Evolutionary conservation across 257 asterid genomes (phyloP).

Genomic region (Gentiana dahurica): DNA sequence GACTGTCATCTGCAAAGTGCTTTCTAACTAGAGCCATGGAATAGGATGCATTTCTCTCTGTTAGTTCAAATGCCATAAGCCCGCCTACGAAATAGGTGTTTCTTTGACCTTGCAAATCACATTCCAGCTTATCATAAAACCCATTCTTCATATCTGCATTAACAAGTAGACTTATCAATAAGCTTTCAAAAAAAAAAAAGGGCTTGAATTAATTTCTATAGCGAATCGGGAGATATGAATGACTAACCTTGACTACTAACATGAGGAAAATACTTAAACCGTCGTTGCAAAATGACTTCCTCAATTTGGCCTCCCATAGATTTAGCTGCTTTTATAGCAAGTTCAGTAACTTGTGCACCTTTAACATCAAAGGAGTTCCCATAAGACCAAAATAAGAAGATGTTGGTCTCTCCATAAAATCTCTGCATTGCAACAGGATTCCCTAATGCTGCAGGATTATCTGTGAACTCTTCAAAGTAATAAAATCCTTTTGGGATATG

Average conservation of each 20-base stretch:
- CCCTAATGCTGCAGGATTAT: constrained; percentile 51
- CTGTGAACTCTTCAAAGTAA: constrained; percentile 34
- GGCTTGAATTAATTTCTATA: too few species aligned
- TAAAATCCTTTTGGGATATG: constrained; percentile 41
- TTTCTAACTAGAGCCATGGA: constrained; percentile 46
- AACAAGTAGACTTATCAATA: neutral
- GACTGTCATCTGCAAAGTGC: constrained; percentile 40
- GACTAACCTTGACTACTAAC: constrained; percentile 46
- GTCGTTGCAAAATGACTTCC: constrained; percentile 33
- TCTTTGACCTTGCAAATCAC: constrained; percentile 45
- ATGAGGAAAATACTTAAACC: constrained; percentile 66
- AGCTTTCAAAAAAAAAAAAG: too few species aligned
- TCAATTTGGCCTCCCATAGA: constrained; percentile 51
- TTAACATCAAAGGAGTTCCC: too few species aligned
- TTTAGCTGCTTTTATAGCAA: constrained; percentile 37
- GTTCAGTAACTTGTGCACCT: neutral
- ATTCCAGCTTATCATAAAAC: constrained; percentile 50
- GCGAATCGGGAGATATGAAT: too few species aligned
- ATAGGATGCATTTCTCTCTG: constrained; percentile 34
- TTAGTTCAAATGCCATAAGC: too few species aligned
- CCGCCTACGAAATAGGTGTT: constrained; percentile 40
- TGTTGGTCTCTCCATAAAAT: constrained; percentile 39
- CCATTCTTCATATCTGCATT: constrained; percentile 48
- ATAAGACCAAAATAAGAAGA: constrained; percentile 31
- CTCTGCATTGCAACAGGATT: constrained; percentile 13